Evolutionary conservation across 176 grass and related monocot genomes (phyloP), one percentile per base, ranked within the genome.

Genomic region (Paspalum notatum): DNA sequence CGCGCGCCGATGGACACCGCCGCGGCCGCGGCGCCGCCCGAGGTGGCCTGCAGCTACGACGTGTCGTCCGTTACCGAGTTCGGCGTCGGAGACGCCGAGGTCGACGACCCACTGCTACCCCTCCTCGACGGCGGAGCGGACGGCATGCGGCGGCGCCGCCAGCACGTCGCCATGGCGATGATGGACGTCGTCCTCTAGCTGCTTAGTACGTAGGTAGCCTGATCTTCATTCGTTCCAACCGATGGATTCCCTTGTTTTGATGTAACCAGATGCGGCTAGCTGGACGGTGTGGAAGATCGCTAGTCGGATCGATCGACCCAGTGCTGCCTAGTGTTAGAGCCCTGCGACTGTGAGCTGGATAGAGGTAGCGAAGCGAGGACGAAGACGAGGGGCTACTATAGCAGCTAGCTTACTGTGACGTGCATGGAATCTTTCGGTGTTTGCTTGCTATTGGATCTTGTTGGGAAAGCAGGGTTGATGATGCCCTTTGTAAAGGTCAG

Each of bases 21-120:
- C 7, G 68, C 76, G 10, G 69, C 54, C 62, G 70, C 32, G 32
- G n/a, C n/a, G n/a, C n/a, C 71, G 13, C 84, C 90, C 8, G 83
- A 91, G n/a, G 85, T 88, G 21, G 87, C 66, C 56, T 89, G 72
- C 37, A 98, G 92, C 72, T 93, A 94, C 58, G 67, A 94, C 58
- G 67, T 93, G 57, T 98, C 85, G 24, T 92, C 87, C 59, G 78
- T 89, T 12, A 53, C 94, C 46, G 93, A 92, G 6, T 79, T 90
- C 9, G 82, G 84, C 68, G 88, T 80, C 47, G 89, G 86, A 27
- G 86, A 94, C 21, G 83, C 63, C 67, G 91, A 77, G 82, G 84
- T 85, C 20, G 80, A 78, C 55, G 42, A 78, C 24, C 50, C 25
- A 39, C 43, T 55, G 70, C 76, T 42, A 12, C 71, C 17, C 49